Base-by-base conservation (phyloP, 129 eudicot species). In the Centella asiatica region DNA sequence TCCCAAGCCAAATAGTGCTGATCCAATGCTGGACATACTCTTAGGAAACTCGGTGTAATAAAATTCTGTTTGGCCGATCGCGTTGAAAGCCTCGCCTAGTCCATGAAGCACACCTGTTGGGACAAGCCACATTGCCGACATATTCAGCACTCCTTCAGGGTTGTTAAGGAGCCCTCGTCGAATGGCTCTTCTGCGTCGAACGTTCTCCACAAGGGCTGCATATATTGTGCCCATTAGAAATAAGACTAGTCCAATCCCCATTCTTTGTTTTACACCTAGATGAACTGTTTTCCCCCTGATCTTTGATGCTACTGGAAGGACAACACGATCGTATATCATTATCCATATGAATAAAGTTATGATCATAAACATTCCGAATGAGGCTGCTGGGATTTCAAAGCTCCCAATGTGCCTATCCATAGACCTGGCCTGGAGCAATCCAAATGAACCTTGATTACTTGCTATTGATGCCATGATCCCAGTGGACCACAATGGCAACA, bases 61-160 rank as follows among this genome's bases (percentile, higher is more conserved):
- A 60, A 85, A 89, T 74, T 89, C 95, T 0, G 68, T 82, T 42
- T 82, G 90, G 7, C 78, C 95, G 1, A 89, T 76, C 20, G 80
- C 83, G 19, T 82, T 82, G 49, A 89, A 72, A 12, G 88, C 90
- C 64, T 89, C 97, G 0, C 90, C 85, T 2, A 89, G 25, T 23
- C 97, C 97, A 9, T 15, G 26, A 1, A 85, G 2, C 27, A 68
- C 54, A 59, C 77, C 56, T n/a, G 78, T 85, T 3, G 90, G 94
- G 4, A 85, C 72, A 9, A 85, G 83, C 97, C 95, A 89, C 72
- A 72, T 26, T 7, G 97, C 97, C 12, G 97, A 85, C 97, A 89
- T 89, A 44, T 71, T 29, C 14, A 78, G 60, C 17, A 78, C 71
- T 18, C 67, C 89, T 1, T 46, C 29, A 4, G 93, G 74, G 23